These are phyloP conservation scores for Aaosphaeria arxii DNA, from an alignment of 2,329 filamentous ascomycete species.

Conservation along the genomic window DNA sequence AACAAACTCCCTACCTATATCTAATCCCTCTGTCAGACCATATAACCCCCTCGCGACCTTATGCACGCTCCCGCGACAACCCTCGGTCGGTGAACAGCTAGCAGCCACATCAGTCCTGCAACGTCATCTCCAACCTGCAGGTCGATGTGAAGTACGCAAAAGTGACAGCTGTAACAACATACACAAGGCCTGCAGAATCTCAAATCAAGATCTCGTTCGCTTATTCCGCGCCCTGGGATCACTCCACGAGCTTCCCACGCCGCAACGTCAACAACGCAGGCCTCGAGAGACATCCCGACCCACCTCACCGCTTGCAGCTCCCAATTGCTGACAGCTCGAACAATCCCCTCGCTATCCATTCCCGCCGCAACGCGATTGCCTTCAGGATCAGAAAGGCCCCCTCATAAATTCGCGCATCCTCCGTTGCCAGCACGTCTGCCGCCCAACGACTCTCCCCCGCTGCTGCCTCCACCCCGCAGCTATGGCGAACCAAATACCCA, in stretches of 20 bases:
- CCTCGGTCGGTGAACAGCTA: slow-evolving; percentile 6
- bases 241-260: too few species aligned
- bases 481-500: slow-evolving; percentile 63
- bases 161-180: slow-evolving; percentile 2
- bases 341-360: not conserved
- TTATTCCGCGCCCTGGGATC: too few species aligned
- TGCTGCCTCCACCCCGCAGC: slow-evolving; percentile 5
- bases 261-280: too few species aligned
- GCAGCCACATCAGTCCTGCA: slow-evolving; percentile 21
- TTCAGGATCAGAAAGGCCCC: too few species aligned
- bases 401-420: too few species aligned
- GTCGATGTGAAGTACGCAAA: slow-evolving; percentile 14
- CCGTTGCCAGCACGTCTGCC: too few species aligned
- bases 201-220: too few species aligned
- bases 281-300: too few species aligned
- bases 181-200: not conserved
- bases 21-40: too few species aligned
- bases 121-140: slow-evolving; percentile 27
- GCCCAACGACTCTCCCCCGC: not conserved
- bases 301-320: not conserved
- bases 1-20: too few species aligned
- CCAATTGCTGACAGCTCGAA: slow-evolving; percentile 6
- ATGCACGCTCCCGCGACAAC: slow-evolving; percentile 8
- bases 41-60: not conserved
- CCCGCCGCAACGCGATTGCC: not conserved